These are phyloP conservation scores for Termitomyces titanicus DNA, from an alignment of 768 basidiomycete species.

Conservation along the genomic window DNA sequence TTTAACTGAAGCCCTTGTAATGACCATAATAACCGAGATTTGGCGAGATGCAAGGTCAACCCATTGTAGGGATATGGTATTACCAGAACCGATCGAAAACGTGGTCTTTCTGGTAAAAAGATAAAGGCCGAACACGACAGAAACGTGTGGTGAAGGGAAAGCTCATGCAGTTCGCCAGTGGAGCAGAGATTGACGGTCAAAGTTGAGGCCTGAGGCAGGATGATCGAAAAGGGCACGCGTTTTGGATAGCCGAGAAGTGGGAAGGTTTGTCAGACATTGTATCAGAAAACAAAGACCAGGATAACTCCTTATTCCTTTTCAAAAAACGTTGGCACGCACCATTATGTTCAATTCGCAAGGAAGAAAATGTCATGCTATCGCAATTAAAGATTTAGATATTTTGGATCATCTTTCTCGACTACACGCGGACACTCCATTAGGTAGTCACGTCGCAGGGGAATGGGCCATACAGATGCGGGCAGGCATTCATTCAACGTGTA, in stretches of 20 bases:
- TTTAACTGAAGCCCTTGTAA: constrained; percentile 45
- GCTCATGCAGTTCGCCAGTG: constrained; percentile 63
- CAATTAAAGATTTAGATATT: constrained; percentile 21
- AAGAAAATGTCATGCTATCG: constrained; percentile 12
- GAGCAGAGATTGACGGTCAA: constrained; percentile 63
- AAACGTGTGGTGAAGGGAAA: constrained; percentile 75
- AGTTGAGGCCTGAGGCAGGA: constrained; percentile 43
- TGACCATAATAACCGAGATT: constrained; percentile 50
- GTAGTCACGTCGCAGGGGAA: constrained; percentile 49
- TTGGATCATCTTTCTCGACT: constrained; percentile 23
- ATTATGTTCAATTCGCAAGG: constrained; percentile 6
- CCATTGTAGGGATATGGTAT: constrained; percentile 37
- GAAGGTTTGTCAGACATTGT: constrained; percentile 34
- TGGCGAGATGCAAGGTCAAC: constrained; percentile 35
- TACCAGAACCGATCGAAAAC: constrained; percentile 68
- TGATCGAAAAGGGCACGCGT: constrained; percentile 74
- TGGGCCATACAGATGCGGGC: constrained; percentile 43
- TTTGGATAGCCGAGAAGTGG: constrained; percentile 40
- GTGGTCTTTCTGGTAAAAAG: constrained; percentile 64
- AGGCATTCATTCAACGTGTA: constrained; percentile 55
- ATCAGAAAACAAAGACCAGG: constrained; percentile 21
- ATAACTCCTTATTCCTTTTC: constrained; percentile 14
- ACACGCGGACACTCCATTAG: constrained; percentile 33
- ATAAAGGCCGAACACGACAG: constrained; percentile 67
- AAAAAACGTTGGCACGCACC: constrained; percentile 9